These are phyloP conservation scores for Aspergillus pseudoglaucus DNA, from an alignment of 2,329 filamentous ascomycete genomes.

Conservation along the genomic window DNA sequence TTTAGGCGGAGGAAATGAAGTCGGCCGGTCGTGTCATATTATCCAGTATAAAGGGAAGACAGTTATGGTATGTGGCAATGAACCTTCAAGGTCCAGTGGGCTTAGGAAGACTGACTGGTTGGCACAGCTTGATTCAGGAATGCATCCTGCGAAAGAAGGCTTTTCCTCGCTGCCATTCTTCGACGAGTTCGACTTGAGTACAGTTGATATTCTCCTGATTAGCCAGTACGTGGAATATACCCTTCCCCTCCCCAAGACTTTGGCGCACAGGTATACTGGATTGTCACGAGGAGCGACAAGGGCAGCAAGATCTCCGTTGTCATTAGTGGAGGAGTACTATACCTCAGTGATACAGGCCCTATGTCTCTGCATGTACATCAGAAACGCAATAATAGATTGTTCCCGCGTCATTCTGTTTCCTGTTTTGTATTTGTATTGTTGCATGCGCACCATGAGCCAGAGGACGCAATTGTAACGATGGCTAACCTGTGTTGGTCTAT, in stretches of 20 bases:
- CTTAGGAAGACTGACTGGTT: neutral
- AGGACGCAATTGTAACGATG: constrained; percentile 3
- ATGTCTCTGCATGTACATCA: constrained; percentile 29
- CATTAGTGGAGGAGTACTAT: constrained; percentile 5
- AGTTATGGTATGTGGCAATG: constrained; percentile 68
- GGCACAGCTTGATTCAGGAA: constrained; percentile 82
- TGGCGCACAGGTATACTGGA: constrained; percentile 3
- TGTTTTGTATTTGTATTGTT: constrained; percentile 1
- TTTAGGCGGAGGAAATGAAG: constrained; percentile 91
- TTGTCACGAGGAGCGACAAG: constrained; percentile 3
- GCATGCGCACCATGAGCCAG: too few species aligned
- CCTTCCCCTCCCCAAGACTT: constrained; percentile 9
- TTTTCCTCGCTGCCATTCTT: constrained; percentile 92
- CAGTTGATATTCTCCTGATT: constrained; percentile 91
- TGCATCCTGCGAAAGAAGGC: constrained; percentile 94
- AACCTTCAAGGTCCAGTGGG: neutral
- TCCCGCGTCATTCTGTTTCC: constrained; percentile 3
- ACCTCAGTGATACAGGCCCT: constrained; percentile 6
- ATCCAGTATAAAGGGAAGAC: constrained; percentile 99
- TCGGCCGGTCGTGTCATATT: constrained; percentile 94
- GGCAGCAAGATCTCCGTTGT: constrained; percentile 1
- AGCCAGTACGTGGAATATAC: constrained; percentile 77
- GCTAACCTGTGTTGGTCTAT: constrained; percentile 22
- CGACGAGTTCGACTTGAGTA: constrained; percentile 96
- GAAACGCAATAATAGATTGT: constrained; percentile 23